Percentiles rank a stretch among this genome's conserved stretches.
Conservation (phyloP, 192 early-diverging fungal genomes). For the Coemansia sp. region DNA sequence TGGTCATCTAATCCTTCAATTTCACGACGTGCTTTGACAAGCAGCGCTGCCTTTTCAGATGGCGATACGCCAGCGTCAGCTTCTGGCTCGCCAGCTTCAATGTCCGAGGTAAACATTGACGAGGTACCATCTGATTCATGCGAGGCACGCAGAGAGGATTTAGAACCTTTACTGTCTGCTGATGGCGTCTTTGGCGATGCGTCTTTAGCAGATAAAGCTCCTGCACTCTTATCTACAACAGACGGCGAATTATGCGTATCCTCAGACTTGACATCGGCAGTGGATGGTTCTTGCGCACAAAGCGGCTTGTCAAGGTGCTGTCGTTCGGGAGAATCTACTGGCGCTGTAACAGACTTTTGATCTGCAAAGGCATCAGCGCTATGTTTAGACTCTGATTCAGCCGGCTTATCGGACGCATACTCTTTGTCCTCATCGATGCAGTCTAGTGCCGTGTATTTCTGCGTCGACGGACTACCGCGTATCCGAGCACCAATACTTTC, state of each 20-base stretch:
- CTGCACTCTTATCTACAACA: not conserved
- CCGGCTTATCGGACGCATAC: not conserved
- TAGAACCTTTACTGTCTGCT: not conserved
- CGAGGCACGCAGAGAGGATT: conserved; percentile 7
- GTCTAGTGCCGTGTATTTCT: conserved; percentile 15
- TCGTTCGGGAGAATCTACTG: conserved; percentile 9
- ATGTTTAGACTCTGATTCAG: not conserved
- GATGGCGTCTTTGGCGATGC: not conserved
- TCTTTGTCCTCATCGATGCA: conserved; percentile 31
- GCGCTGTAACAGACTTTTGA: not conserved
- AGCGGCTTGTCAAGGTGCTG: conserved; percentile 36
- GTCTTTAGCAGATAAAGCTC: not conserved
- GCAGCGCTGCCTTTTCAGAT: conserved; percentile 37
- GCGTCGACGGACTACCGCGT: conserved; percentile 2
- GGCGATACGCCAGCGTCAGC: not conserved
- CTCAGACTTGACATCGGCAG: not conserved
- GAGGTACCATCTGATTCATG: conserved; percentile 31
- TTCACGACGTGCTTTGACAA: conserved; percentile 39
- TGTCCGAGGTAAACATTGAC: conserved; percentile 39
- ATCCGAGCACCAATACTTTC: conserved; percentile 13
- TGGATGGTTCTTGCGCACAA: not conserved
- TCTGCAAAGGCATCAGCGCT: not conserved
- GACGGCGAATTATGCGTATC: not conserved
- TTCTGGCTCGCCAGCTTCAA: conserved; percentile 10
- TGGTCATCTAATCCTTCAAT: conserved; percentile 48